Evolutionary conservation across 2,329 filamentous ascomycete genomes (phyloP).

Genomic region (Coniella vitis): DNA sequence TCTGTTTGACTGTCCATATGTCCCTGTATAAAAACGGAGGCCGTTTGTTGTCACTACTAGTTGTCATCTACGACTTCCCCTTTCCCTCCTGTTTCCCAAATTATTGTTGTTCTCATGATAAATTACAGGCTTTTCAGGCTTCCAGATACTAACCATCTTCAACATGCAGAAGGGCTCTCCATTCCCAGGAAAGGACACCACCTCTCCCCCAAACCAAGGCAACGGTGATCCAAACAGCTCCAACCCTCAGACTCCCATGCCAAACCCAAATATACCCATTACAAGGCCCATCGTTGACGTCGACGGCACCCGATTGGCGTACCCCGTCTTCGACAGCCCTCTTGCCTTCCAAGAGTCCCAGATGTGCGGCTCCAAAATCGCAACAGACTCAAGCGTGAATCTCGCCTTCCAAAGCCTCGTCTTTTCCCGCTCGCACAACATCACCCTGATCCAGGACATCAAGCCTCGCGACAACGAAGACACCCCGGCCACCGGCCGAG

Average conservation of each 20-base stretch:
- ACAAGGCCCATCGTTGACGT: slow-evolving; percentile 15
- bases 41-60: no score
- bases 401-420: slow-evolving; percentile 20
- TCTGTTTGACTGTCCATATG: not conserved
- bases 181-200: slow-evolving; percentile 3
- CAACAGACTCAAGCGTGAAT: slow-evolving; percentile 22
- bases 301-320: slow-evolving; percentile 19
- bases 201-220: no score
- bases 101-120: not conserved
- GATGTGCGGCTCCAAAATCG: slow-evolving; percentile 20
- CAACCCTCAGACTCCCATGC: not conserved
- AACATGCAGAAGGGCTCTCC: no score
- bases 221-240: not conserved
- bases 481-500: slow-evolving; percentile 18
- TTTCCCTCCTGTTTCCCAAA: no score
- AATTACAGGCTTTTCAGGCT: not conserved
- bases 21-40: no score
- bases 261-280: not conserved
- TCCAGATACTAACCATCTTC: not conserved
- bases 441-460: slow-evolving; percentile 35
- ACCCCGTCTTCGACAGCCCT: slow-evolving; percentile 22
- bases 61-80: no score
- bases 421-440: slow-evolving; percentile 28
- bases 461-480: slow-evolving; percentile 15
- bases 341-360: slow-evolving; percentile 15